Conservation (phyloP, 305 asterid genomes). For the Fraxinus platypoda region DNA sequence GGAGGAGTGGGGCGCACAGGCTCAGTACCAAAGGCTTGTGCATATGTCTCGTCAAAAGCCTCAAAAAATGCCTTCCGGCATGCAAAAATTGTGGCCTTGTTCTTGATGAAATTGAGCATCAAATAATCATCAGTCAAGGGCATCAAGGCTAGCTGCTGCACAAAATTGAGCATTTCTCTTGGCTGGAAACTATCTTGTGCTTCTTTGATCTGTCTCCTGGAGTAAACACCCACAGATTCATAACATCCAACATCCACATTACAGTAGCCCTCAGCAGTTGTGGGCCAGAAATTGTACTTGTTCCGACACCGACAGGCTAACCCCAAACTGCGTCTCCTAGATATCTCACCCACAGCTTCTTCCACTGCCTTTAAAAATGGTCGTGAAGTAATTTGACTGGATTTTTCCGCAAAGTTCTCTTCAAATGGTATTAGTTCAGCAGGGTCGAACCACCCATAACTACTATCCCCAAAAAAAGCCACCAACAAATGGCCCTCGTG, state of each 20-base stretch:
- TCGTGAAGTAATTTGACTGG: conserved; percentile 51
- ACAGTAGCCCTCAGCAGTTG: conserved; percentile 52
- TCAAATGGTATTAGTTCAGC: conserved; percentile 77
- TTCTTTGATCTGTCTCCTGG: conserved; percentile 59
- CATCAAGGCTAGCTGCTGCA: conserved; percentile 53
- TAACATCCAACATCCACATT: conserved; percentile 61
- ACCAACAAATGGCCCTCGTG: conserved; percentile 76
- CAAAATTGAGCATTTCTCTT: conserved; percentile 49
- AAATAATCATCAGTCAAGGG: conserved; percentile 41
- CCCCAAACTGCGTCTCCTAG: conserved; percentile 65
- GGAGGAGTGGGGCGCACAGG: conserved; percentile 54
- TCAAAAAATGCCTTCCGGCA: conserved; percentile 67
- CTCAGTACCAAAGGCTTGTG: conserved; percentile 79
- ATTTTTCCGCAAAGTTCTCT: conserved; percentile 66
- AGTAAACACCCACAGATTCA: conserved; percentile 57
- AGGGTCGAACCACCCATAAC: conserved; percentile 92
- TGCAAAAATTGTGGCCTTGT: conserved; percentile 66
- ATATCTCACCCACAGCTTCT: conserved; percentile 82
- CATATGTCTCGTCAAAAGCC: conserved; percentile 89
- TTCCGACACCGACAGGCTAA: conserved; percentile 76
- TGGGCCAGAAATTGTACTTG: conserved; percentile 54
- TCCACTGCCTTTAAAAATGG: conserved; percentile 63
- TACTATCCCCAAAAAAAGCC: conserved; percentile 84
- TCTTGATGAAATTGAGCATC: conserved; percentile 50
- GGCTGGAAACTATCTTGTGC: conserved; percentile 65